Percentiles rank a stretch among this genome's conserved stretches.
Evolutionary conservation across 1,284 basidiomycete genomes (phyloP).

Genomic region (Ustilago tritici): DNA sequence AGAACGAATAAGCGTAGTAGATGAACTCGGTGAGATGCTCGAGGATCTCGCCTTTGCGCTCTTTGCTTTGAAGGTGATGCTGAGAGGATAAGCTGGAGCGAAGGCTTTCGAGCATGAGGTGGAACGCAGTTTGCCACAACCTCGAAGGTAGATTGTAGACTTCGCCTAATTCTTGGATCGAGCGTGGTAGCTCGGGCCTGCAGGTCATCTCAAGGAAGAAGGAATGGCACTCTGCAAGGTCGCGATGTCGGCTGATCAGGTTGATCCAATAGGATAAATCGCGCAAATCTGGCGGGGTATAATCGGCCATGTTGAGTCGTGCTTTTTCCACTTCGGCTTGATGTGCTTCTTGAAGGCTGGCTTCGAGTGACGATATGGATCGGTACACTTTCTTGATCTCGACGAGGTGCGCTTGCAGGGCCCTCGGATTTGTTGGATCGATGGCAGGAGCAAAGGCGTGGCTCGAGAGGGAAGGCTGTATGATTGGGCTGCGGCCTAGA

Average conservation of each 20-base stretch:
- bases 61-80: slow-evolving; percentile 69
- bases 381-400: slow-evolving; percentile 86
- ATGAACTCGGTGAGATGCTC: slow-evolving; percentile 90
- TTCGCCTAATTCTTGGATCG: slow-evolving; percentile 85
- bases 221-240: slow-evolving; percentile 88
- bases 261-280: slow-evolving; percentile 56
- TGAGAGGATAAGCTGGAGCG: slow-evolving; percentile 77
- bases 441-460: slow-evolving; percentile 25
- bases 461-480: slow-evolving; percentile 30
- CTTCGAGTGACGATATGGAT: slow-evolving; percentile 79
- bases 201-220: slow-evolving; percentile 87
- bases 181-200: slow-evolving; percentile 85
- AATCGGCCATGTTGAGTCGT: slow-evolving; percentile 28
- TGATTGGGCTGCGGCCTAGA: slow-evolving; percentile 27
- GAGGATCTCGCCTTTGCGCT: slow-evolving; percentile 66
- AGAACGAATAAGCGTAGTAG: slow-evolving; percentile 93
- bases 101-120: slow-evolving; percentile 88
- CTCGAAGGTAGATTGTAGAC: slow-evolving; percentile 95
- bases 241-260: slow-evolving; percentile 69
- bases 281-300: slow-evolving; percentile 31
- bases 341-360: slow-evolving; percentile 75
- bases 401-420: slow-evolving; percentile 72
- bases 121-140: slow-evolving; percentile 91
- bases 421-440: slow-evolving; percentile 27
- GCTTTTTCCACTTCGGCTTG: slow-evolving; percentile 22